These are phyloP conservation scores for Ambrosia trifida DNA, from an alignment of 129 eudicot species.

Conservation along the genomic window DNA sequence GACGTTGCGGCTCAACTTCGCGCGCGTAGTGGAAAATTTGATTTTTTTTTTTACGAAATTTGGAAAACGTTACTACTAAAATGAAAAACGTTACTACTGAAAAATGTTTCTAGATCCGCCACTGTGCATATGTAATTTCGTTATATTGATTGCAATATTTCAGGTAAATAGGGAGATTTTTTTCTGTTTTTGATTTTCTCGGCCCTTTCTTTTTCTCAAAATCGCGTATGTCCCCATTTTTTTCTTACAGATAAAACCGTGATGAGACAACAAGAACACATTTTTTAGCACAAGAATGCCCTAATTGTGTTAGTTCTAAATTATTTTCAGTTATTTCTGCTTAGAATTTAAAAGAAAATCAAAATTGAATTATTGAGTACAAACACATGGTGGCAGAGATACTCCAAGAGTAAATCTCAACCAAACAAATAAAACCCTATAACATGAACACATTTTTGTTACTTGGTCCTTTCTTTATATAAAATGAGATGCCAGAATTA, in stretches of 20 bases:
- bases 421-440: neutral
- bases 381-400: neutral
- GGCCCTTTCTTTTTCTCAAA: neutral
- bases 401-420: neutral
- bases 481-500: slow-evolving; percentile 19
- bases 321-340: neutral
- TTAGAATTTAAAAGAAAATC: neutral
- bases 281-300: neutral
- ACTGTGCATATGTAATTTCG: slow-evolving; percentile 3
- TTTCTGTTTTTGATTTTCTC: neutral
- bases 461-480: slow-evolving; percentile 4
- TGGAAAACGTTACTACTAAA: too few species aligned
- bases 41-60: too few species aligned
- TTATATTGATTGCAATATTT: neutral
- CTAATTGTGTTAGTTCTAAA: neutral
- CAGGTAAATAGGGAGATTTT: too few species aligned
- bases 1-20: too few species aligned
- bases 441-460: slow-evolving; percentile 1
- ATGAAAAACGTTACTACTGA: too few species aligned
- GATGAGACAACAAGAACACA: neutral
- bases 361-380: neutral
- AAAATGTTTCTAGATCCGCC: too few species aligned
- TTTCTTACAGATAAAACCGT: neutral
- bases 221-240: neutral
- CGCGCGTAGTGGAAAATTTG: too few species aligned